phyloP scores from a whole-genome alignment of 805 yeast genomes.

The Yamadazyma paraphyllophila region DNA sequence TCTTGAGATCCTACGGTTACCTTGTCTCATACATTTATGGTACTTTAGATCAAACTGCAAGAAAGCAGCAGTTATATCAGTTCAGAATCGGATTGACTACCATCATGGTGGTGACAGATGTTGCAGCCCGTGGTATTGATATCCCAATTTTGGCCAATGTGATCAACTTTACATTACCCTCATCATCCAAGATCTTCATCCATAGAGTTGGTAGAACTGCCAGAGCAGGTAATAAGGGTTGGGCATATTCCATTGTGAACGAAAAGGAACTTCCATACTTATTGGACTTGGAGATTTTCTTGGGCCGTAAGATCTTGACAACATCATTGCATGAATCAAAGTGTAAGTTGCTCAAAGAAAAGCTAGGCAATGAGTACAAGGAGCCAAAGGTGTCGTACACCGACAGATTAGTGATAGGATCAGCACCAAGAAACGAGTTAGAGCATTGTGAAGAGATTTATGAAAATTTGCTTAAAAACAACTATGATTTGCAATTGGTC shows the following conservation, averaged over 20 bases:
- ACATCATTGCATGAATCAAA: conserved; percentile 69
- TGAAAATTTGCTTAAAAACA: conserved; percentile 55
- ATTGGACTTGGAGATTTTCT: conserved; percentile 83
- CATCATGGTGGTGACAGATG: conserved; percentile 94
- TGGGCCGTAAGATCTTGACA: conserved; percentile 76
- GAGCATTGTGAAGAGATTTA: conserved; percentile 74
- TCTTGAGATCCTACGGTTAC: conserved; percentile 77
- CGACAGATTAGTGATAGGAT: conserved; percentile 77
- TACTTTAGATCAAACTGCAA: conserved; percentile 90
- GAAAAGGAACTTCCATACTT: conserved; percentile 88
- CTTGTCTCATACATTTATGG: conserved; percentile 91
- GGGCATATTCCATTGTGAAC: conserved; percentile 90
- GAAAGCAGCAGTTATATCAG: conserved; percentile 81
- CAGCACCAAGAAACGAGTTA: conserved; percentile 68
- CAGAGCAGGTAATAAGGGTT: conserved; percentile 96
- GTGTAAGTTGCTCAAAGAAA: conserved; percentile 47
- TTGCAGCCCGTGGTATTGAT: conserved; percentile 98
- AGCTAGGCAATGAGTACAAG: conserved; percentile 37
- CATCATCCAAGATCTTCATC: conserved; percentile 87
- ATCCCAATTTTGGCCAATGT: conserved; percentile 95
- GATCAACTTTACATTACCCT: conserved; percentile 85
- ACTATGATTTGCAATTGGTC: conserved; percentile 66
- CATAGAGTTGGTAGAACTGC: conserved; percentile 99
- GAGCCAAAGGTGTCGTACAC: conserved; percentile 70
- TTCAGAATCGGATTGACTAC: conserved; percentile 83